Conservation (phyloP, 2,329 filamentous ascomycete species). For the Penicillium concentricum region DNA sequence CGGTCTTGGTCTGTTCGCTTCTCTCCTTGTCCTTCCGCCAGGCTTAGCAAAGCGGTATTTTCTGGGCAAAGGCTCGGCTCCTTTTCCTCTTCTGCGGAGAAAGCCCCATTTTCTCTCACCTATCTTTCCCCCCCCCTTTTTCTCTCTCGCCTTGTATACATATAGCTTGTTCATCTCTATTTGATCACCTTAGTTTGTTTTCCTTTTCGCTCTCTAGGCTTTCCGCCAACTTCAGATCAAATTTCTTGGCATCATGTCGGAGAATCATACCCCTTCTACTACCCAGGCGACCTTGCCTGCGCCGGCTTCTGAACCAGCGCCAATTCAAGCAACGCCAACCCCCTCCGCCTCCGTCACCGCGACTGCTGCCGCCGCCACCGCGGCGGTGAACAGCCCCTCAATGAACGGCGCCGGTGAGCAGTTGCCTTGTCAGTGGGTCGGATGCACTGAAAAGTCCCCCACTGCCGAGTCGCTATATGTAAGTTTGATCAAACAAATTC, state of each 20-base stretch:
- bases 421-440: slow-evolving; percentile 60
- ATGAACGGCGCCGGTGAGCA: slow-evolving; percentile 40
- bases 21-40: slow-evolving; percentile 33
- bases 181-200: slow-evolving; percentile 6
- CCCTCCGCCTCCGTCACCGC: slow-evolving; percentile 35
- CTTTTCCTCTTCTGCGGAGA: slow-evolving; percentile 19
- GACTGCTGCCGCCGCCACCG: slow-evolving; percentile 39
- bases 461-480: slow-evolving; percentile 64
- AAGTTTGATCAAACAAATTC: slow-evolving; percentile 28
- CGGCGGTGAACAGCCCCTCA: slow-evolving; percentile 32
- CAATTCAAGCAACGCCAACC: slow-evolving; percentile 22
- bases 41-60: slow-evolving; percentile 31
- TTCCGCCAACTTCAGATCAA: slow-evolving; percentile 34
- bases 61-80: slow-evolving; percentile 39
- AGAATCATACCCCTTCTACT: slow-evolving; percentile 34
- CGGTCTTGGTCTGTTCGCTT: slow-evolving; percentile 32
- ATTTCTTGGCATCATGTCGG: slow-evolving; percentile 44
- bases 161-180: slow-evolving; percentile 1
- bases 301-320: slow-evolving; percentile 27
- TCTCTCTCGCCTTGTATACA: slow-evolving; percentile 8
- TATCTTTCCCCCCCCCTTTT: slow-evolving; percentile 8
- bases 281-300: slow-evolving; percentile 27
- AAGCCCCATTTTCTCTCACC: not conserved
- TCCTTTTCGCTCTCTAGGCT: slow-evolving; percentile 17
- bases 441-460: slow-evolving; percentile 59